phyloP scores from a whole-genome alignment of 2,329 filamentous ascomycete genomes.

The Ophiocordyceps camponoti-floridani region DNA sequence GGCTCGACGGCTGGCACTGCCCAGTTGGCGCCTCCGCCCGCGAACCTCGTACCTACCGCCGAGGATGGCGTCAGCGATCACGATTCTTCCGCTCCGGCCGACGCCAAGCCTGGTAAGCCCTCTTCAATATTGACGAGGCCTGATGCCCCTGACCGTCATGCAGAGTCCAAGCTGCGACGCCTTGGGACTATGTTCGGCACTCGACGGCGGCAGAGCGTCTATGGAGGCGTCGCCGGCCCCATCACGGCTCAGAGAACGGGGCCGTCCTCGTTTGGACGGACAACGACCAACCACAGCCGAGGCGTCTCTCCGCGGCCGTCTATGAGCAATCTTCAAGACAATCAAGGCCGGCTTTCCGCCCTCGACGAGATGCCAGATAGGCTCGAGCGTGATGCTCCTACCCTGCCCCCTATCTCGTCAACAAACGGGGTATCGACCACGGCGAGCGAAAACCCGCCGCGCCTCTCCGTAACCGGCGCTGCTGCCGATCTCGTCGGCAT shows the following conservation, averaged over 20 bases:
- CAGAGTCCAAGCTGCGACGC: constrained; percentile 39
- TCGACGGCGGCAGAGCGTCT: constrained; percentile 46
- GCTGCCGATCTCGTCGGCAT: constrained; percentile 15
- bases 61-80: constrained; percentile 25
- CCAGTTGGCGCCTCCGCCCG: constrained; percentile 1
- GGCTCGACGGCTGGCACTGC: background rate
- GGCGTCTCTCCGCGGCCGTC: constrained; percentile 39
- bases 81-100: constrained; percentile 10
- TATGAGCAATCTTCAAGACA: constrained; percentile 36
- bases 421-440: constrained; percentile 24
- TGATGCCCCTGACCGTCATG: constrained; percentile 3
- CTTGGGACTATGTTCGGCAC: constrained; percentile 51
- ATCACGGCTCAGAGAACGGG: constrained; percentile 34
- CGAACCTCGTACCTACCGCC: background rate
- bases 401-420: constrained; percentile 19
- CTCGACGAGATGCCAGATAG: constrained; percentile 36
- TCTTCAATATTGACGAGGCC: no score
- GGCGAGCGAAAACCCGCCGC: constrained; percentile 11
- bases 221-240: constrained; percentile 38
- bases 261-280: constrained; percentile 36
- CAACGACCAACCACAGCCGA: constrained; percentile 44
- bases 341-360: constrained; percentile 35
- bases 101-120: constrained; percentile 18
- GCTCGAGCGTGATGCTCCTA: constrained; percentile 10
- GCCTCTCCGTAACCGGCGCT: constrained; percentile 12